Conservation (phyloP, 1,284 basidiomycete species). For the Ceratobasidium sp. region DNA sequence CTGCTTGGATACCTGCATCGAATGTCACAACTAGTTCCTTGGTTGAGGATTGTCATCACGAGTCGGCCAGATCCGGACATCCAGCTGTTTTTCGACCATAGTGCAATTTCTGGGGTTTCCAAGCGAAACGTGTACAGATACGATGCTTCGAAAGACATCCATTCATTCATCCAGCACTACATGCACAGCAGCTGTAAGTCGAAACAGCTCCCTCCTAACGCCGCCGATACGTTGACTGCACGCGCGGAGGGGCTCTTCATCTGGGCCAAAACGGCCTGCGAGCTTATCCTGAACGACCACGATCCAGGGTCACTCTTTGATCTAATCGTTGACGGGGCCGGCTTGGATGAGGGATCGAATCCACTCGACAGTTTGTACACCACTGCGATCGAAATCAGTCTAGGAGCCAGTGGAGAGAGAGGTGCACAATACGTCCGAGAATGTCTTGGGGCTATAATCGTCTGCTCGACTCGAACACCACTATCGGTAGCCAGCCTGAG, state of each 20-base stretch:
- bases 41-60: conserved; percentile 17
- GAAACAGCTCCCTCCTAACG: neutral
- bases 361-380: conserved; percentile 28
- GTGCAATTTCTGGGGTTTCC: neutral
- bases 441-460: conserved; percentile 3
- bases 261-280: conserved; percentile 24
- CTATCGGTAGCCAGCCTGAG: neutral
- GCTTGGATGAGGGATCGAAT: neutral
- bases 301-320: conserved; percentile 1
- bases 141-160: conserved; percentile 12
- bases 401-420: neutral
- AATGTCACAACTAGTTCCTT: conserved; percentile 4
- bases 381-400: neutral
- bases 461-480: neutral
- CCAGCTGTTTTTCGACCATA: neutral
- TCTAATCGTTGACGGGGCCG: neutral
- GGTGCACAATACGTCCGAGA: neutral
- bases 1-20: neutral
- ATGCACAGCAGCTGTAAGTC: neutral
- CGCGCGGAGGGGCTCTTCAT: conserved; percentile 39
- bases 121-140: neutral
- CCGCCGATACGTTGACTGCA: neutral
- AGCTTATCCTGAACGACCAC: neutral
- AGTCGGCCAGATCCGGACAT: conserved; percentile 32
- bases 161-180: neutral